Conservation (phyloP, 176 grass and related monocot genomes). For the Pontederia crassipes region DNA sequence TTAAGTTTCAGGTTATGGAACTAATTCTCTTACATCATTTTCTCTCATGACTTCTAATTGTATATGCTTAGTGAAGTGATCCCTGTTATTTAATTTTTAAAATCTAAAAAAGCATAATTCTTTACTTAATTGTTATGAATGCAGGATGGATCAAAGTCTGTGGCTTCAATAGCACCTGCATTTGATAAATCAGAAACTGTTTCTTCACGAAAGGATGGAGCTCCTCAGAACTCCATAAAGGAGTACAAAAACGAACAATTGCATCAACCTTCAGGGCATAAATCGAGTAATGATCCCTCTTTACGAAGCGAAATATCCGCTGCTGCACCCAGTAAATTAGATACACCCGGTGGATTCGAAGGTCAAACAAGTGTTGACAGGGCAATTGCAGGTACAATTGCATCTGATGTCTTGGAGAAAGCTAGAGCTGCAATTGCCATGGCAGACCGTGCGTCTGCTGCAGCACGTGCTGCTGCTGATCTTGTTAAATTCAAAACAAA, state of each 20-base stretch:
- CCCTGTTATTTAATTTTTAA: not conserved
- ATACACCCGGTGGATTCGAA: slow-evolving; percentile 8
- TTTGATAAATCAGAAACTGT: slow-evolving; percentile 24
- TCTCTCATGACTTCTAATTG: too few relatives aligned
- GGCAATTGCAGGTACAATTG: slow-evolving; percentile 24
- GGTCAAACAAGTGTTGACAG: slow-evolving; percentile 22
- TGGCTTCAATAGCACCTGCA: slow-evolving; percentile 16
- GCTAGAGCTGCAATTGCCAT: slow-evolving; percentile 62
- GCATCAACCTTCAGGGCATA: slow-evolving; percentile 24
- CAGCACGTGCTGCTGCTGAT: slow-evolving; percentile 62
- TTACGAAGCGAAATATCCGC: slow-evolving; percentile 15
- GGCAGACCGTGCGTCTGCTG: slow-evolving; percentile 57
- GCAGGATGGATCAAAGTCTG: slow-evolving; percentile 54
- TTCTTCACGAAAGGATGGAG: slow-evolving; percentile 24
- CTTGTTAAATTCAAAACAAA: slow-evolving; percentile 60
- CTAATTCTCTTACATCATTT: too few relatives aligned
- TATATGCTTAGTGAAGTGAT: not conserved
- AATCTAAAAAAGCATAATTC: not conserved
- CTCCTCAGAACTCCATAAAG: slow-evolving; percentile 2
- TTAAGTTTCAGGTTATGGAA: too few relatives aligned
- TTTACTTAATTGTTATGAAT: slow-evolving; percentile 6
- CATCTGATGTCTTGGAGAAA: slow-evolving; percentile 53
- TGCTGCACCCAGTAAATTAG: slow-evolving; percentile 8
- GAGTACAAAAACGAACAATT: slow-evolving; percentile 28
- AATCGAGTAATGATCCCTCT: not conserved